Conservation (phyloP, 1,284 basidiomycete genomes). For the Termitomyces sp. region DNA sequence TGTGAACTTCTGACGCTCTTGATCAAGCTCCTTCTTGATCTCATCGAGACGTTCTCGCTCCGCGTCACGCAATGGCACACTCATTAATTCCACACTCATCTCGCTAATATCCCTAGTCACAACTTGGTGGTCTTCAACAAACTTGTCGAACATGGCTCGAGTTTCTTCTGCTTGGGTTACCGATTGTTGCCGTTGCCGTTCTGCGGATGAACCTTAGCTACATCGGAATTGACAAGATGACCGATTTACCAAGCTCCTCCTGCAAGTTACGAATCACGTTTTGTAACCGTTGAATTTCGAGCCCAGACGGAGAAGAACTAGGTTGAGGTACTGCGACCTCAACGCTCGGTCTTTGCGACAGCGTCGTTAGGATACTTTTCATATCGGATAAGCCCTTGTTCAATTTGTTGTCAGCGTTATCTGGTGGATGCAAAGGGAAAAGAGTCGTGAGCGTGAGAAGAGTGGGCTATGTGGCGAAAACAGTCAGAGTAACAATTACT, state of each 20-base stretch:
- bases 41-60: conserved; percentile 49
- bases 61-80: conserved; percentile 45
- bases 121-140: conserved; percentile 38
- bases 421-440: conserved; percentile 55
- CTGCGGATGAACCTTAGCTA: conserved; percentile 27
- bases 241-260: conserved; percentile 52
- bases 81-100: conserved; percentile 47
- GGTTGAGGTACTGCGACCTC: conserved; percentile 15
- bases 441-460: conserved; percentile 44
- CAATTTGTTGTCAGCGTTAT: conserved; percentile 52
- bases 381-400: conserved; percentile 42
- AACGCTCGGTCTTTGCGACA: conserved; percentile 20
- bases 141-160: conserved; percentile 48
- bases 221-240: neutral
- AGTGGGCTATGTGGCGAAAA: conserved; percentile 33
- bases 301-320: conserved; percentile 19
- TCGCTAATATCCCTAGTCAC: conserved; percentile 31
- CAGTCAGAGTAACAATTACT: neutral
- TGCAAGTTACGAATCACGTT: conserved; percentile 44
- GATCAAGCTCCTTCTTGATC: conserved; percentile 55
- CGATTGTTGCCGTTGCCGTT: conserved; percentile 45
- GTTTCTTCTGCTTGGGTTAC: conserved; percentile 39
- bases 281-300: conserved; percentile 45
- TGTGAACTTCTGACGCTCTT: conserved; percentile 62
- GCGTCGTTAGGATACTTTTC: conserved; percentile 26